Conservation (phyloP, 768 basidiomycete species). For the Rhodotorula toruloides region DNA sequence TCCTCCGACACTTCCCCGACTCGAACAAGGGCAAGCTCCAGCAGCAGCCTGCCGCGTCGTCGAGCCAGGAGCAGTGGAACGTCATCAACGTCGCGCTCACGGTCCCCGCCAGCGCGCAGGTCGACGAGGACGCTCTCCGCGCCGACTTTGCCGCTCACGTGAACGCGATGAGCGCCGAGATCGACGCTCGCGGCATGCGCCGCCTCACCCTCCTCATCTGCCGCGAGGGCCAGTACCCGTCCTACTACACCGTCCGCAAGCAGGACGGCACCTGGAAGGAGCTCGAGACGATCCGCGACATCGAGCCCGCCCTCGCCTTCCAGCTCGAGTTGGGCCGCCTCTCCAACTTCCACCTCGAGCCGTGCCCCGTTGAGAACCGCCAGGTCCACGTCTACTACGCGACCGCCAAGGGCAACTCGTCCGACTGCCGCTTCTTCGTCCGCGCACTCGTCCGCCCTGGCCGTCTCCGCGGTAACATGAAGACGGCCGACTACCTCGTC, state of each 20-base stretch:
- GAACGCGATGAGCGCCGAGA: conserved; percentile 61
- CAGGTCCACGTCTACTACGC: conserved; percentile 98
- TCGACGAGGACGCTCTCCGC: conserved; percentile 69
- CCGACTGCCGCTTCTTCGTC: conserved; percentile 97
- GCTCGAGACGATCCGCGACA: conserved; percentile 94
- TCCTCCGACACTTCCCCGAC: conserved; percentile 59
- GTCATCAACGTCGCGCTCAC: conserved; percentile 91
- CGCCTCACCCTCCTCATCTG: conserved; percentile 89
- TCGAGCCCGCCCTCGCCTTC: conserved; percentile 95
- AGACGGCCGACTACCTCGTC: conserved; percentile 93
- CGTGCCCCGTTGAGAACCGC: conserved; percentile 93
- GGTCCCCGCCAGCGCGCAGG: conserved; percentile 62
- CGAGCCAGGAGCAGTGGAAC: conserved; percentile 62
- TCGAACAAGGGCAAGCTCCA: conserved; percentile 57
- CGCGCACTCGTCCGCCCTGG: conserved; percentile 94
- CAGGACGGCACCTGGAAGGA: conserved; percentile 72
- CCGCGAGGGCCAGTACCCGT: conserved; percentile 82
- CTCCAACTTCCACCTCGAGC: conserved; percentile 91
- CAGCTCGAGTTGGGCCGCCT: conserved; percentile 94
- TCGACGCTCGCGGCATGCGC: conserved; percentile 74
- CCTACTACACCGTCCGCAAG: conserved; percentile 85
- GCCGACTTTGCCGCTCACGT: conserved; percentile 63
- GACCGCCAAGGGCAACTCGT: conserved; percentile 87
- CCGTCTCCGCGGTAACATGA: conserved; percentile 83
- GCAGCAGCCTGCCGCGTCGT: conserved; percentile 48